Conservation (phyloP, 139 green algal species). For the Chlorella sorokiniana region DNA sequence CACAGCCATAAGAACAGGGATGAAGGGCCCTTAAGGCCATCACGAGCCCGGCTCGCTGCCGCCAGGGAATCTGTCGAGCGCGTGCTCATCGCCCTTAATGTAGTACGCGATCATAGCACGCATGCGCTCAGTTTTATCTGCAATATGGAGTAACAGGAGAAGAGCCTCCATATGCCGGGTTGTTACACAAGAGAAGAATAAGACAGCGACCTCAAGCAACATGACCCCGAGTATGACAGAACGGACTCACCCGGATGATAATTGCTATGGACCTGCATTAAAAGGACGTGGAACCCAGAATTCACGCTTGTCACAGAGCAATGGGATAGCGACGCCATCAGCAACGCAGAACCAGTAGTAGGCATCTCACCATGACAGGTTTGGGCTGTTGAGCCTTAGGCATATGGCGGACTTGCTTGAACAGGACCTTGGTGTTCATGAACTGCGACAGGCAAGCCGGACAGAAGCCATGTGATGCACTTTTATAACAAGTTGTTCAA, state of each 20-base stretch:
- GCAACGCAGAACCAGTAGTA: slow-evolving; percentile 57
- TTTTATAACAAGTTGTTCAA: no score
- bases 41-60: slow-evolving; percentile 76
- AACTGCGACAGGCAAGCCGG: not conserved
- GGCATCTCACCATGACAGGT: slow-evolving; percentile 69
- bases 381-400: slow-evolving; percentile 44
- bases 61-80: slow-evolving; percentile 79
- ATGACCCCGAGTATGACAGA: not conserved
- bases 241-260: slow-evolving; percentile 84
- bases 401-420: slow-evolving; percentile 59
- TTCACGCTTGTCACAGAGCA: not conserved
- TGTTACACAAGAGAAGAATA: no score
- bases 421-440: slow-evolving; percentile 38
- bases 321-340: no score
- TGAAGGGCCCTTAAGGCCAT: no score
- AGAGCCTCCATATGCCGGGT: not conserved
- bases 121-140: slow-evolving; percentile 90
- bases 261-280: slow-evolving; percentile 60
- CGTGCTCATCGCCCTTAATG: slow-evolving; percentile 61
- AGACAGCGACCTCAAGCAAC: not conserved
- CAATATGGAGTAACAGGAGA: not conserved
- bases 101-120: slow-evolving; percentile 76
- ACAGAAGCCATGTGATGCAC: no score
- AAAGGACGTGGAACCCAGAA: not conserved
- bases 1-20: no score